Base-by-base conservation (phyloP, 2,329 filamentous ascomycete genomes). In the Torrubiellomyces zombiae region DNA sequence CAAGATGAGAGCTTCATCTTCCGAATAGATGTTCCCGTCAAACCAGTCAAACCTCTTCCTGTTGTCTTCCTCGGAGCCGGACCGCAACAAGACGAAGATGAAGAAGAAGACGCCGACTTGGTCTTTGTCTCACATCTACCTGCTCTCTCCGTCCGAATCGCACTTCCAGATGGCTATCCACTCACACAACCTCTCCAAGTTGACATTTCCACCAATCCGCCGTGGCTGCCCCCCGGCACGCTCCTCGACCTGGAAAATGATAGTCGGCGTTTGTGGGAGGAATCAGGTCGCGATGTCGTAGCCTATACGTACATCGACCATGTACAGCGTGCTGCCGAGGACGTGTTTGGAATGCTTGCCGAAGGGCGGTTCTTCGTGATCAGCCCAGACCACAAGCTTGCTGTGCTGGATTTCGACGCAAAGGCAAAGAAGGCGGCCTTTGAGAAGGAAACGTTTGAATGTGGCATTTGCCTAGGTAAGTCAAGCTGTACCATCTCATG, bases 401-500 rank as follows among this genome's bases (percentile, higher is more conserved):
- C 72, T 5, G 58, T 94, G 9, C 49, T 93, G 21, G 77, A 83
- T 35, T 82, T 79, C 39, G 78, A 93, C 41, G 72, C 69, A 30
- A 73, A 74, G 32, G 72, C 77, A 6, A 77, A 76, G 42, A 67
- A 69, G 27, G 67, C 69, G 13, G 70, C 72, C 1, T 95, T 94
- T 44, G 75, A 89, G 31, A 71, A 70, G 36, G 77, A 75, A 38
- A 92, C 81, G 0, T 94, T 89, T 43, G 72, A 85, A 26, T 95
- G 86, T 36, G 80, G 77, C 2, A 66, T 95, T 23, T 94, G 85
- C 44, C 52, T 94, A 23, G 63, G 64, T 70, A 51, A 28, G 56
- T 35, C 13, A n/a, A n/a, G n/a, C n/a, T n/a, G n/a, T n/a, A n/a
- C n/a, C n/a, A n/a, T n/a, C n/a, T n/a, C n/a, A n/a, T n/a, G n/a